Percentiles rank a stretch among this genome's conserved stretches.
These are phyloP conservation scores for Aegilops sharonensis DNA, from an alignment of 176 grass and related monocot genomes.

Conservation along the genomic window DNA sequence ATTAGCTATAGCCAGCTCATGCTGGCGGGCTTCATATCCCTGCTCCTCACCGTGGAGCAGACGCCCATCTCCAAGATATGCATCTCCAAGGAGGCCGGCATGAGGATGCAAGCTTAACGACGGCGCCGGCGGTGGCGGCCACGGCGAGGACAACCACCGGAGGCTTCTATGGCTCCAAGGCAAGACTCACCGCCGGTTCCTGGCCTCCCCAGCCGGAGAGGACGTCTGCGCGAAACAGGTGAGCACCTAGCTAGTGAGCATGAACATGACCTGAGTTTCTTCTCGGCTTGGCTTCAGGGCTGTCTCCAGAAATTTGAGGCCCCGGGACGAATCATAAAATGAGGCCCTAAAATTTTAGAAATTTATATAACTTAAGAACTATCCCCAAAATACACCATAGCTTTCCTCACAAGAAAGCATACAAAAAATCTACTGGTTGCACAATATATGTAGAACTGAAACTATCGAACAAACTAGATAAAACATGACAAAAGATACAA, in stretches of 20 bases:
- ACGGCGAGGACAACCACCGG: background rate
- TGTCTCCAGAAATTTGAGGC: too few species aligned
- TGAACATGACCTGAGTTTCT: too few species aligned
- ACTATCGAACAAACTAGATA: too few species aligned
- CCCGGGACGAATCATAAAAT: too few species aligned
- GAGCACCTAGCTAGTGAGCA: background rate
- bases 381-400: too few species aligned
- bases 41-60: slow-evolving; percentile 71
- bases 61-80: slow-evolving; percentile 63
- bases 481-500: too few species aligned
- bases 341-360: too few species aligned
- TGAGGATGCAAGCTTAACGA: slow-evolving; percentile 36
- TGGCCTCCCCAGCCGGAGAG: slow-evolving; percentile 16
- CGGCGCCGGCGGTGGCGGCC: background rate
- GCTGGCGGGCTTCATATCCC: slow-evolving; percentile 80
- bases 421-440: too few species aligned
- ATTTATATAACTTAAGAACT: too few species aligned
- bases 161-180: slow-evolving; percentile 32
- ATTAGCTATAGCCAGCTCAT: too few species aligned
- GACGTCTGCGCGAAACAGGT: slow-evolving; percentile 25
- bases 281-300: background rate
- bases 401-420: too few species aligned
- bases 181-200: slow-evolving; percentile 24
- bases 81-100: slow-evolving; percentile 39
- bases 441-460: too few species aligned